Percentiles rank a stretch among this genome's conserved stretches.
Conservation (phyloP, 2,329 filamentous ascomycete species). For the Pezicula neosporulosa region DNA sequence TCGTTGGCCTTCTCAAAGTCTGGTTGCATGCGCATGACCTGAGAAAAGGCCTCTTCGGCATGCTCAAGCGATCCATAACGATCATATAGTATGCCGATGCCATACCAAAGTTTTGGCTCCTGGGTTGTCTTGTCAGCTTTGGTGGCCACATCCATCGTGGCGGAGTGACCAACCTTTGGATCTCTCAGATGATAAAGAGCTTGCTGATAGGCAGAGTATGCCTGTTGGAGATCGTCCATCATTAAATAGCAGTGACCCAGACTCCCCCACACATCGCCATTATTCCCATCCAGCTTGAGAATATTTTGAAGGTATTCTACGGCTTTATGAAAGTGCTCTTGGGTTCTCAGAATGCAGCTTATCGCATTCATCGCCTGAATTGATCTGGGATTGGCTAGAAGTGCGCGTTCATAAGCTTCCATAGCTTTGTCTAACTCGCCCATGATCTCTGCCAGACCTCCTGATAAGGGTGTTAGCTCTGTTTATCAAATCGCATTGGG, state of each 20-base stretch:
- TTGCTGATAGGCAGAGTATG: constrained; percentile 94
- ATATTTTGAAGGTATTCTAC: constrained; percentile 92
- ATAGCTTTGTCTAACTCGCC: constrained; percentile 87
- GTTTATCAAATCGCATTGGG: not conserved
- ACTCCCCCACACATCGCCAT: constrained; percentile 96
- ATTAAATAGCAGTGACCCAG: constrained; percentile 97
- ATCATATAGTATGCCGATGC: constrained; percentile 96
- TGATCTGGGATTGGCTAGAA: constrained; percentile 84
- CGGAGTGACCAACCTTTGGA: constrained; percentile 64
- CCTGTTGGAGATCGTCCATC: constrained; percentile 97
- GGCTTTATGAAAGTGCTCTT: constrained; percentile 90
- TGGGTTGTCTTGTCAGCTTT: constrained; percentile 31
- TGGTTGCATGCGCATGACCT: constrained; percentile 98
- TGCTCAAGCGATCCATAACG: constrained; percentile 95
- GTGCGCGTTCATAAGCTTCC: constrained; percentile 84
- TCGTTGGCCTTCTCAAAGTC: constrained; percentile 98
- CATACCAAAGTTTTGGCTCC: constrained; percentile 98
- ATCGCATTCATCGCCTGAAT: constrained; percentile 92
- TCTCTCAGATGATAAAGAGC: constrained; percentile 89
- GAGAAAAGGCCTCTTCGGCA: constrained; percentile 95
- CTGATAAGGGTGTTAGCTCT: constrained; percentile 44
- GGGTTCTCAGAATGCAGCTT: constrained; percentile 83
- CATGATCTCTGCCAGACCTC: constrained; percentile 81
- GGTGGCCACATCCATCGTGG: constrained; percentile 2
- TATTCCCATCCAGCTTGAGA: constrained; percentile 80